Evolutionary conservation across 352 stramenopile species (phyloP).

Genomic region (Phytophthora aleatoria): DNA sequence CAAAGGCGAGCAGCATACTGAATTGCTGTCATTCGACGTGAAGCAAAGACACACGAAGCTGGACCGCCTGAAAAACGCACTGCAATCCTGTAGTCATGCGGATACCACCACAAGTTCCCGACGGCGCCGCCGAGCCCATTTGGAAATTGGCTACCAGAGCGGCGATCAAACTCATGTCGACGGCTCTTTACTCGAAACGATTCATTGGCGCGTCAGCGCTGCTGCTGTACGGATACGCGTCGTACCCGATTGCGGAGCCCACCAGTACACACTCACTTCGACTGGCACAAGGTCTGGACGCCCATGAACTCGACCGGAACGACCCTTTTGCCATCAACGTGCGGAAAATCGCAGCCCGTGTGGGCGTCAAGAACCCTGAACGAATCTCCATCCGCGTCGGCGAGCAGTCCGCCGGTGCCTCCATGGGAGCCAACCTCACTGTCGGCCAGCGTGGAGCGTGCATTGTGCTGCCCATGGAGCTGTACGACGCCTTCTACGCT

Average conservation of each 20-base stretch:
- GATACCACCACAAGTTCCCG: slow-evolving; percentile 9
- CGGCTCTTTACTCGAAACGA: slow-evolving; percentile 37
- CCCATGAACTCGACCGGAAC: slow-evolving; percentile 51
- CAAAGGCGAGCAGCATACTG: slow-evolving; percentile 29
- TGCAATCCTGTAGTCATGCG: slow-evolving; percentile 9
- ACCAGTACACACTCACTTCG: slow-evolving; percentile 65
- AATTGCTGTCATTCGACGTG: slow-evolving; percentile 5
- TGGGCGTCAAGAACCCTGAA: slow-evolving; percentile 74
- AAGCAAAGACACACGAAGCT: slow-evolving; percentile 28
- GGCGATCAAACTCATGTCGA: slow-evolving; percentile 38
- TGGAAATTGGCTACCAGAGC: slow-evolving; percentile 34
- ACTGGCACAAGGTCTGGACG: slow-evolving; percentile 60
- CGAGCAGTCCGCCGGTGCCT: slow-evolving; percentile 63
- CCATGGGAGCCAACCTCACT: slow-evolving; percentile 67
- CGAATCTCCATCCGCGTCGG: slow-evolving; percentile 71
- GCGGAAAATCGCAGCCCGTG: slow-evolving; percentile 54
- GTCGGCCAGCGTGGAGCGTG: slow-evolving; percentile 59
- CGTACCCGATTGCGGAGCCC: slow-evolving; percentile 63
- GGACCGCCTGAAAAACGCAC: slow-evolving; percentile 23
- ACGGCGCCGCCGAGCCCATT: slow-evolving; percentile 23
- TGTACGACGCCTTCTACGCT: slow-evolving; percentile 85
- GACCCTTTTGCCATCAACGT: slow-evolving; percentile 75
- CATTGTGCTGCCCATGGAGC: slow-evolving; percentile 72
- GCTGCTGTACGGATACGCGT: slow-evolving; percentile 37
- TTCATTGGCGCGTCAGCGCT: slow-evolving; percentile 34